A percentile compares a stretch with the other conserved stretches of the same genome.
Evolutionary conservation across 2,329 filamentous ascomycete genomes (phyloP).

Genomic region (Botryotinia narcissicola): DNA sequence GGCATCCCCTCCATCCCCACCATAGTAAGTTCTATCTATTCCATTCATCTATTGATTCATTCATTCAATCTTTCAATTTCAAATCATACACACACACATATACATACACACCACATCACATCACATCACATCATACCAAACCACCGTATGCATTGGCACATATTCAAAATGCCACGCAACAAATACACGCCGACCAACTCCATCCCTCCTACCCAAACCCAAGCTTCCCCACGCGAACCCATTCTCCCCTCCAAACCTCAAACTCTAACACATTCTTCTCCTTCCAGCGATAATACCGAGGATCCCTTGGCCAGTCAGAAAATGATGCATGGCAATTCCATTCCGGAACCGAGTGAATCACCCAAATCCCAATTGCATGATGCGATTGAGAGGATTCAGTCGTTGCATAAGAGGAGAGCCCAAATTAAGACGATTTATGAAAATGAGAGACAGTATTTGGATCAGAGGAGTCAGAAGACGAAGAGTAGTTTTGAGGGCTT

Average conservation of each 20-base stretch:
- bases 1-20: slow-evolving; percentile 20
- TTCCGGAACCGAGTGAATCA: slow-evolving; percentile 16
- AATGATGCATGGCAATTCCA: slow-evolving; percentile 12
- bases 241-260: slow-evolving; percentile 10
- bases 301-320: slow-evolving; percentile 14
- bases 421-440: slow-evolving; percentile 20
- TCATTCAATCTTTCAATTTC: neutral
- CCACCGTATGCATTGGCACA: slow-evolving; percentile 9
- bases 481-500: slow-evolving; percentile 20
- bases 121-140: neutral
- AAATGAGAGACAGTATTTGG: slow-evolving; percentile 18
- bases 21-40: slow-evolving; percentile 16
- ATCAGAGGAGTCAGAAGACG: slow-evolving; percentile 19
- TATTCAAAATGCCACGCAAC: slow-evolving; percentile 18
- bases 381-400: slow-evolving; percentile 19
- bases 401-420: slow-evolving; percentile 13
- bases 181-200: neutral
- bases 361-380: slow-evolving; percentile 19
- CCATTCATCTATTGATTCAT: neutral
- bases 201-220: slow-evolving; percentile 1
- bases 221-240: neutral
- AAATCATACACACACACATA: neutral
- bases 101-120: neutral
- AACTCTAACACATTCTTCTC: slow-evolving; percentile 6
- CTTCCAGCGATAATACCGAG: slow-evolving; percentile 9